These are phyloP conservation scores for Phtheirospermum japonicum DNA, from an alignment of 257 asterid species.

Conservation along the genomic window DNA sequence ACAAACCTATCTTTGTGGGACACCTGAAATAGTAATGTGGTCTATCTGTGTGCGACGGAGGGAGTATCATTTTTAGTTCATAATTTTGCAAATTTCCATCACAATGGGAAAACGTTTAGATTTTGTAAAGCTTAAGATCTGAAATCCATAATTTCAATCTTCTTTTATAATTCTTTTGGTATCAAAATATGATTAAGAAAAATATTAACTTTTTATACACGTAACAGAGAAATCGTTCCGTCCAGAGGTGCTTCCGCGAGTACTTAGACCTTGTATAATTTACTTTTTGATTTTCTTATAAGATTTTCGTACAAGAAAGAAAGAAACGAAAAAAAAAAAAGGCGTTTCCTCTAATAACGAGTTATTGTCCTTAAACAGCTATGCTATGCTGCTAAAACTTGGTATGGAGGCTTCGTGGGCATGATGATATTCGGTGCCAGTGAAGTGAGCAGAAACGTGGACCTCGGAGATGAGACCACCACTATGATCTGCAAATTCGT, in stretches of 20 bases:
- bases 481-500: constrained; percentile 92
- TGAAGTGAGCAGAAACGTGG: constrained; percentile 88
- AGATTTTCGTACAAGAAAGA: too few species aligned
- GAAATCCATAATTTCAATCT: neutral
- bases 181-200: neutral
- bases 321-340: too few species aligned
- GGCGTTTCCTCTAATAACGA: too few species aligned
- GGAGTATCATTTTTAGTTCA: neutral
- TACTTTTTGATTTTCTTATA: neutral
- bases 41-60: too few species aligned
- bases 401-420: constrained; percentile 85
- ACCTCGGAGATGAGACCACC: constrained; percentile 88
- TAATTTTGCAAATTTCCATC: neutral
- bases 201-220: neutral
- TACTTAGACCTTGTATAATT: neutral
- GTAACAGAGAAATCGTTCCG: neutral
- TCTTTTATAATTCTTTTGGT: neutral
- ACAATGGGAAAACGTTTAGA: neutral
- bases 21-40: too few species aligned
- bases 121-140: neutral
- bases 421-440: constrained; percentile 93
- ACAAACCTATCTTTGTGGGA: too few species aligned
- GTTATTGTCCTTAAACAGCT: constrained; percentile 42
- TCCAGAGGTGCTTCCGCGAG: neutral
- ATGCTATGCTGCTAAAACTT: constrained; percentile 90